These are phyloP conservation scores for Trichoderma sp. DNA, from an alignment of 2,329 filamentous ascomycete genomes.

Conservation along the genomic window DNA sequence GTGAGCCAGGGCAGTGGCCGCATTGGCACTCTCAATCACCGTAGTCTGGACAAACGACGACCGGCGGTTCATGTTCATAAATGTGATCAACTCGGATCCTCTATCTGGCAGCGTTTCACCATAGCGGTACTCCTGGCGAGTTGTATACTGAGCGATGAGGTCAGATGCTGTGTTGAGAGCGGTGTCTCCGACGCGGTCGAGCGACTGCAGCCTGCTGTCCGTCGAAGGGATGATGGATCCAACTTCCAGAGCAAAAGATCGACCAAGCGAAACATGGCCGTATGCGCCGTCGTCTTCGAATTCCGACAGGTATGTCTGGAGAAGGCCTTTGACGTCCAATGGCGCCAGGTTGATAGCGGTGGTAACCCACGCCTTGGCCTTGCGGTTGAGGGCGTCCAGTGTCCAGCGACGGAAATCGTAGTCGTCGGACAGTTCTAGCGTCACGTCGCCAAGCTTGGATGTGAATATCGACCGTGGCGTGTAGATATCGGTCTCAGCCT, in stretches of 20 bases:
- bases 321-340: slow-evolving; percentile 87
- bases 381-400: slow-evolving; percentile 73
- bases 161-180: slow-evolving; percentile 91
- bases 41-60: slow-evolving; percentile 55
- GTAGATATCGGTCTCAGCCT: slow-evolving; percentile 93
- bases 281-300: slow-evolving; percentile 90
- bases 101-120: slow-evolving; percentile 73
- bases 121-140: slow-evolving; percentile 91
- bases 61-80: slow-evolving; percentile 58
- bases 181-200: slow-evolving; percentile 72
- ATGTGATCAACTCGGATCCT: slow-evolving; percentile 65
- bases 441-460: slow-evolving; percentile 75
- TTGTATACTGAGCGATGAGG: slow-evolving; percentile 96
- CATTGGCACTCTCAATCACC: slow-evolving; percentile 59
- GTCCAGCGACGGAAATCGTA: slow-evolving; percentile 80
- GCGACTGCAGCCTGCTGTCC: slow-evolving; percentile 81
- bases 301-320: slow-evolving; percentile 95
- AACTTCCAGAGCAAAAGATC: slow-evolving; percentile 93
- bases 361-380: slow-evolving; percentile 79
- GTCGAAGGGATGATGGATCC: slow-evolving; percentile 82
- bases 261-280: slow-evolving; percentile 86
- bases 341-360: slow-evolving; percentile 82
- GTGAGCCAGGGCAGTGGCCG: slow-evolving; percentile 67
- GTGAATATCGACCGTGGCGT: slow-evolving; percentile 80
- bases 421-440: slow-evolving; percentile 90